These are phyloP conservation scores for Ceratonia siliqua DNA, from an alignment of 306 rosid genomes.

Conservation along the genomic window DNA sequence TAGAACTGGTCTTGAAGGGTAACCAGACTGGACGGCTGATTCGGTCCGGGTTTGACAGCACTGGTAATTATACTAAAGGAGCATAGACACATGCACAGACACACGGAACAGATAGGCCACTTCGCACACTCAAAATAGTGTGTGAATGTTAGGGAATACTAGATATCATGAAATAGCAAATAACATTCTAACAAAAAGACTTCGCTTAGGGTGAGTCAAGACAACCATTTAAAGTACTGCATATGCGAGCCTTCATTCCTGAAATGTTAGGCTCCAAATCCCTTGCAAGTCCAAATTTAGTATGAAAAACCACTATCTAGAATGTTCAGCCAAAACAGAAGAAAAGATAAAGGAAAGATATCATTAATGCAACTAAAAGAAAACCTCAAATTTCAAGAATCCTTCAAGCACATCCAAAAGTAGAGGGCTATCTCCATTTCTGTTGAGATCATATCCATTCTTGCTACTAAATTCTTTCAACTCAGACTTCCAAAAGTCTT, in stretches of 20 bases:
- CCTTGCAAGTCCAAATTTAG: conserved; percentile 12
- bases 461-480: conserved; percentile 88
- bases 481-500: conserved; percentile 92
- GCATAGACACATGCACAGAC: not conserved
- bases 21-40: no score
- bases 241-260: not conserved
- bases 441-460: conserved; percentile 92
- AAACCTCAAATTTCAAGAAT: conserved; percentile 96
- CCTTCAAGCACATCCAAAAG: conserved; percentile 99
- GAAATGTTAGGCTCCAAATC: not conserved
- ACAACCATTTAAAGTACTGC: not conserved
- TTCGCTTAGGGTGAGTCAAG: not conserved
- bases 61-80: not conserved
- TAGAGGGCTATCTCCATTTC: conserved; percentile 93
- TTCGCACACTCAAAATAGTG: not conserved
- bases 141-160: not conserved
- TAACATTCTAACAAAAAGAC: not conserved
- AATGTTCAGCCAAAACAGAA: not conserved
- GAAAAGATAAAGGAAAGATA: not conserved
- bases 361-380: conserved; percentile 22
- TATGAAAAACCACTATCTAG: not conserved
- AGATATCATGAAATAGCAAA: not conserved
- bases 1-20: no score
- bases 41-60: no score
- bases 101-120: not conserved